Percentiles rank a stretch among this genome's conserved stretches.
Evolutionary conservation across 352 stramenopile species (phyloP).

Genomic region (Peronospora tabacina): DNA sequence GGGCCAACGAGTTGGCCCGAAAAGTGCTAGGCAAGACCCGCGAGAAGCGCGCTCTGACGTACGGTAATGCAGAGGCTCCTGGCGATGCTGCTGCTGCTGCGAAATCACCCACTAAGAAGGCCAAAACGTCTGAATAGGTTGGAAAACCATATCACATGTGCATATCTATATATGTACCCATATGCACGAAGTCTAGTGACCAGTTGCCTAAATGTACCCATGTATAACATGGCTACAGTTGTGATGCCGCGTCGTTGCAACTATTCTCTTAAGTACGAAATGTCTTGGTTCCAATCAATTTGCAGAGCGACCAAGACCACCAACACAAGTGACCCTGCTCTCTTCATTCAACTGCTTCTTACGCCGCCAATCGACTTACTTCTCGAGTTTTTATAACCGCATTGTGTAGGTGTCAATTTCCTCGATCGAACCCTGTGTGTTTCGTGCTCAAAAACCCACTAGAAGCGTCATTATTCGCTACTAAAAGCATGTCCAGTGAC

Average conservation of each 20-base stretch:
- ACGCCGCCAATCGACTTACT: conserved; percentile 6
- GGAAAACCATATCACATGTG: neutral
- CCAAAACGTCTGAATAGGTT: conserved; percentile 21
- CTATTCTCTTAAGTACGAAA: conserved; percentile 26
- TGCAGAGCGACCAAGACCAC: conserved; percentile 6
- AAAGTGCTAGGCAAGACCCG: conserved; percentile 51
- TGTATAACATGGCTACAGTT: neutral
- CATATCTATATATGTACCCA: conserved; percentile 4
- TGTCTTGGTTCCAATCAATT: conserved; percentile 52
- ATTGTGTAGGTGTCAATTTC: conserved; percentile 2
- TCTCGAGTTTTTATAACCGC: neutral
- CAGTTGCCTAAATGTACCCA: too few species aligned
- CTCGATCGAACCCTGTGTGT: conserved; percentile 6
- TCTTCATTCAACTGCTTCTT: conserved; percentile 1
- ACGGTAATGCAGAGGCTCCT: conserved; percentile 58
- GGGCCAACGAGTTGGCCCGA: conserved; percentile 41
- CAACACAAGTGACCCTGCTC: conserved; percentile 6
- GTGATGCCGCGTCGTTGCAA: neutral
- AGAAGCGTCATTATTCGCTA: conserved; percentile 5
- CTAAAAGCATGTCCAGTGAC: conserved; percentile 20
- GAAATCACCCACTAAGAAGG: conserved; percentile 14
- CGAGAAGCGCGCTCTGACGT: conserved; percentile 71
- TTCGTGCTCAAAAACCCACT: conserved; percentile 3
- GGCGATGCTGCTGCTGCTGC: conserved; percentile 51
- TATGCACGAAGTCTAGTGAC: neutral